Evolutionary conservation across 2,329 filamentous ascomycete genomes (phyloP).

Genomic region (Sordariomycetes sp.): DNA sequence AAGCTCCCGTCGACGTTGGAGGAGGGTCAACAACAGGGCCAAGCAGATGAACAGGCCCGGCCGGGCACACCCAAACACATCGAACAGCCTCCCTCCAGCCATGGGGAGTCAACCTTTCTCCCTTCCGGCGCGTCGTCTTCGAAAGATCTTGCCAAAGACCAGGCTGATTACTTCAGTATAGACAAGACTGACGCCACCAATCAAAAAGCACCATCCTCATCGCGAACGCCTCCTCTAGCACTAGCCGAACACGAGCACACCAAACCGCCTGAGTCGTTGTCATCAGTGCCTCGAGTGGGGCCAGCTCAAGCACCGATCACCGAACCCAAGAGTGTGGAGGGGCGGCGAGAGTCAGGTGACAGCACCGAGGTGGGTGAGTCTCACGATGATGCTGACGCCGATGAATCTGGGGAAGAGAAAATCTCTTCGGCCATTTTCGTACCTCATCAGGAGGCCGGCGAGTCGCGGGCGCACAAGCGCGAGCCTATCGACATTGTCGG

Average conservation of each 20-base stretch:
- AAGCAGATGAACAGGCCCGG: not conserved
- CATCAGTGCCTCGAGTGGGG: slow-evolving; percentile 11
- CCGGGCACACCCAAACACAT: not conserved
- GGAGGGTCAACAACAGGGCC: slow-evolving; percentile 8
- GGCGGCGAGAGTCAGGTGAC: slow-evolving; percentile 26
- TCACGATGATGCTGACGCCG: slow-evolving; percentile 33
- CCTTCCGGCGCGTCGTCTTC: not conserved
- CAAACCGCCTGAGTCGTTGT: slow-evolving; percentile 9
- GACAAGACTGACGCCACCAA: slow-evolving; percentile 3
- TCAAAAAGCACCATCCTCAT: slow-evolving; percentile 6
- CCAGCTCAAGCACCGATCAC: slow-evolving; percentile 12
- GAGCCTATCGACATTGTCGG: slow-evolving; percentile 13
- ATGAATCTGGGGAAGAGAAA: slow-evolving; percentile 69
- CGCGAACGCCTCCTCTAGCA: slow-evolving; percentile 8
- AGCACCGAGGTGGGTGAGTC: slow-evolving; percentile 27
- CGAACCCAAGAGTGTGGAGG: slow-evolving; percentile 16
- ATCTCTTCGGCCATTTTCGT: slow-evolving; percentile 81
- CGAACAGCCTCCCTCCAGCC: too few relatives aligned
- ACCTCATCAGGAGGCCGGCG: slow-evolving; percentile 56
- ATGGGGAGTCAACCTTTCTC: not conserved
- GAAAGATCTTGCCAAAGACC: slow-evolving; percentile 2
- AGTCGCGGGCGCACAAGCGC: slow-evolving; percentile 14
- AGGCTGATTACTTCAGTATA: slow-evolving; percentile 14
- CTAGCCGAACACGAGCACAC: slow-evolving; percentile 11
- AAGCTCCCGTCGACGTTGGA: slow-evolving; percentile 28